Evolutionary conservation across 352 stramenopile species (phyloP).

Genomic region (Elongisporangium anandrum): DNA sequence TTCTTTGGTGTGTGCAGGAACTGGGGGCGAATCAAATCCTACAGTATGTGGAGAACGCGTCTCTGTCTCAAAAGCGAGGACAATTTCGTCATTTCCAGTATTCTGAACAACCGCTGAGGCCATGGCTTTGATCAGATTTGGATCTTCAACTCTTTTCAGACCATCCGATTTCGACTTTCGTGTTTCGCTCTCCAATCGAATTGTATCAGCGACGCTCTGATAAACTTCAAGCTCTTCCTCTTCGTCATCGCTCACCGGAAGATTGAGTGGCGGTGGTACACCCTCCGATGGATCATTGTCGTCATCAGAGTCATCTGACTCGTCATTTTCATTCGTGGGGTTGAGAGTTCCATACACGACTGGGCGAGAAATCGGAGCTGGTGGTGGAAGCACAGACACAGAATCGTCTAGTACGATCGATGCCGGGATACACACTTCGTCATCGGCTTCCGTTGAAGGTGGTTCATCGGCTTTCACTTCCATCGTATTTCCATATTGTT

Average conservation of each 20-base stretch:
- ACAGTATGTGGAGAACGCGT: not conserved
- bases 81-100: not conserved
- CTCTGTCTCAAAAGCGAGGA: not conserved
- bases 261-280: constrained; percentile 11
- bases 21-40: not conserved
- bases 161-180: not conserved
- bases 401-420: not conserved
- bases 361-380: constrained; percentile 11
- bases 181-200: constrained; percentile 6
- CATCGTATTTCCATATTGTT: not conserved
- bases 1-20: not conserved
- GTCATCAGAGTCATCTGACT: constrained; percentile 26
- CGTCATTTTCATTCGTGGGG: constrained; percentile 18
- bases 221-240: constrained; percentile 53
- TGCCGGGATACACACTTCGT: not conserved
- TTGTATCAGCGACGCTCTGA: constrained; percentile 13
- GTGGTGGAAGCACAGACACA: constrained; percentile 8
- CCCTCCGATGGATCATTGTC: constrained; percentile 12
- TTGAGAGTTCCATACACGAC: constrained; percentile 29
- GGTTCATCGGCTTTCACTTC: not conserved
- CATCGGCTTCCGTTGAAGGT: not conserved
- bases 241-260: constrained; percentile 22
- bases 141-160: not conserved
- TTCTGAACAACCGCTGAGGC: not conserved
- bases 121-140: not conserved